Conservation (phyloP, 2,329 filamentous ascomycete genomes). For the Aureobasidium sp. region DNA sequence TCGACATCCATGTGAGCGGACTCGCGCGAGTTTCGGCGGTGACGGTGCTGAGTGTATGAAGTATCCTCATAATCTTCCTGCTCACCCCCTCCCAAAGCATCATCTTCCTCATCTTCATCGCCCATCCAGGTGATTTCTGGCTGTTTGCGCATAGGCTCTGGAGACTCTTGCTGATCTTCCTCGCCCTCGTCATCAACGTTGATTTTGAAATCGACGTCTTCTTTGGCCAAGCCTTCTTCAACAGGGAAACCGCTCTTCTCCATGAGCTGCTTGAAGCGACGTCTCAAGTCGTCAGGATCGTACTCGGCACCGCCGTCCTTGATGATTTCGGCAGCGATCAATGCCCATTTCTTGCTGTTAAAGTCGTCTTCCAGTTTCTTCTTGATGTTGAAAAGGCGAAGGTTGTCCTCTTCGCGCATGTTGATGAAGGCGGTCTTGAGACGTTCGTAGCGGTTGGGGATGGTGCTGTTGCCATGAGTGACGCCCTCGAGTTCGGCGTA, state of each 20-base stretch:
- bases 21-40: background rate
- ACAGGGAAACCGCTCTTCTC: slow-evolving; percentile 17
- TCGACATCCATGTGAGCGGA: background rate
- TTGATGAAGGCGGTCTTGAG: slow-evolving; percentile 32
- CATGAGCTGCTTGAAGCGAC: slow-evolving; percentile 33
- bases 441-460: slow-evolving; percentile 31
- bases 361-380: slow-evolving; percentile 32
- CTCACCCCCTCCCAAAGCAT: background rate
- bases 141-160: background rate
- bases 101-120: background rate
- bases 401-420: slow-evolving; percentile 30
- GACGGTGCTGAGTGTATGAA: too few relatives aligned
- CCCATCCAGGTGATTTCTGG: background rate
- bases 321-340: slow-evolving; percentile 28
- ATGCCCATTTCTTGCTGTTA: slow-evolving; percentile 31
- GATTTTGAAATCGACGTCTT: background rate
- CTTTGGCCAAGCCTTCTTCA: background rate
- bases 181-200: background rate
- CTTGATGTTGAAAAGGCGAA: slow-evolving; percentile 27
- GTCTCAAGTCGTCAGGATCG: slow-evolving; percentile 22
- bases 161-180: background rate
- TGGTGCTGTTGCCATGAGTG: slow-evolving; percentile 26
- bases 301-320: slow-evolving; percentile 26
- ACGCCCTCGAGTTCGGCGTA: slow-evolving; percentile 26
- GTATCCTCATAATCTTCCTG: background rate